phyloP scores from a whole-genome alignment of 805 yeast genomes.

The Wickerhamiella alocasiicola region DNA sequence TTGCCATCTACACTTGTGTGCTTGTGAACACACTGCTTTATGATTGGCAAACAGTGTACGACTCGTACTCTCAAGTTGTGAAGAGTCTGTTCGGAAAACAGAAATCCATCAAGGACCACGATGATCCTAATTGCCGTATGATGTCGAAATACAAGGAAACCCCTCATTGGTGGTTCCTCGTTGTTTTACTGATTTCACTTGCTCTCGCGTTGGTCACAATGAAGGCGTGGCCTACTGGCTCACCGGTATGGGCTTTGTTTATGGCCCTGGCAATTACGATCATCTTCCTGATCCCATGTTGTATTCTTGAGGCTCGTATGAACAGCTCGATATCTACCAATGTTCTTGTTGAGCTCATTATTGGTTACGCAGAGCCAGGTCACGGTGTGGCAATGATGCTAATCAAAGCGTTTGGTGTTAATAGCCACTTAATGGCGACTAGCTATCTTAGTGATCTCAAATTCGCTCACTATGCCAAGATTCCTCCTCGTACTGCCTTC shows the following conservation, averaged over 20 bases:
- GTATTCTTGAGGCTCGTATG: constrained; percentile 49
- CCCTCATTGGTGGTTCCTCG: constrained; percentile 38
- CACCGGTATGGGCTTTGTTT: constrained; percentile 40
- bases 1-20: constrained; percentile 41
- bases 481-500: constrained; percentile 34
- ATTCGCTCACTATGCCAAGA: constrained; percentile 31
- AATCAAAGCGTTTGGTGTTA: constrained; percentile 42
- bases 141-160: constrained; percentile 36
- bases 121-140: constrained; percentile 39
- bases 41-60: background rate
- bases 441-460: constrained; percentile 46
- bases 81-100: background rate
- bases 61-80: background rate
- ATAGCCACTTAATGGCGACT: constrained; percentile 50
- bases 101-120: background rate
- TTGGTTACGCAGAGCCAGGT: constrained; percentile 52
- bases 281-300: constrained; percentile 49
- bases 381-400: constrained; percentile 48
- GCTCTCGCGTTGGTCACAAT: background rate
- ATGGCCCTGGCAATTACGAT: constrained; percentile 42
- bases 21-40: constrained; percentile 33
- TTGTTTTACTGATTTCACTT: constrained; percentile 27
- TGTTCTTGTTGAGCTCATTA: constrained; percentile 49
- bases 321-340: constrained; percentile 45
- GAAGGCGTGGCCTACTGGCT: background rate